These are phyloP conservation scores for Fulvia fulva DNA, from an alignment of 2,329 filamentous ascomycete species.

Conservation along the genomic window DNA sequence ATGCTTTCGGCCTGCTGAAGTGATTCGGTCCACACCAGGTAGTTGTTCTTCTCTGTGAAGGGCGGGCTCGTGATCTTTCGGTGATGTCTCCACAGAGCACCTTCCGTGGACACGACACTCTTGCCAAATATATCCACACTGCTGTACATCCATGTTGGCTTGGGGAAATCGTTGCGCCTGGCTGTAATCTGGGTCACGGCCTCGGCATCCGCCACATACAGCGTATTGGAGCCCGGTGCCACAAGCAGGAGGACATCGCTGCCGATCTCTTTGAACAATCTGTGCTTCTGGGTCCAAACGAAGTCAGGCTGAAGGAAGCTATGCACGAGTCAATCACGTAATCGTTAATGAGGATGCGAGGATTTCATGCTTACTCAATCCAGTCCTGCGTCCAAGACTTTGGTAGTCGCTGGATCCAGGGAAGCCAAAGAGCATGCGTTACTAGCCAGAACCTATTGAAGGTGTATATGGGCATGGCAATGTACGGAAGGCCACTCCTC, in stretches of 20 bases:
- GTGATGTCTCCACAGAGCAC: constrained; percentile 65
- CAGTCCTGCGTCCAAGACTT: constrained; percentile 54
- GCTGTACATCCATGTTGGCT: constrained; percentile 58
- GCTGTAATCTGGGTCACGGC: constrained; percentile 62
- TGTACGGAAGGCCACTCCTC: constrained; percentile 44
- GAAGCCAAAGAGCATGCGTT: constrained; percentile 52
- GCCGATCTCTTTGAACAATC: constrained; percentile 56
- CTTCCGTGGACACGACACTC: constrained; percentile 69
- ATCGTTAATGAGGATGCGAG: too few species aligned
- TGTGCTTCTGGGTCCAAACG: constrained; percentile 53
- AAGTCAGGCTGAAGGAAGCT: constrained; percentile 59
- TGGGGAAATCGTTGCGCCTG: constrained; percentile 67
- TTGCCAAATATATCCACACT: constrained; percentile 64
- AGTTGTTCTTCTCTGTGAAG: constrained; percentile 74
- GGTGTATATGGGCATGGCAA: constrained; percentile 42
- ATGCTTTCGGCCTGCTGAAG: constrained; percentile 61
- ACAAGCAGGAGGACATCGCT: constrained; percentile 62
- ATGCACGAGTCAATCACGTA: neutral
- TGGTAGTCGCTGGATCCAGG: constrained; percentile 55
- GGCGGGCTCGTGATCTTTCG: constrained; percentile 66
- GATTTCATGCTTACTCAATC: constrained; percentile 32
- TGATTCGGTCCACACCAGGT: constrained; percentile 61
- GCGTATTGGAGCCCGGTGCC: constrained; percentile 50
- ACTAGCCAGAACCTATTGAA: constrained; percentile 56
- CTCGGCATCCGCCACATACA: constrained; percentile 62